phyloP scores from a whole-genome alignment of 2,329 filamentous ascomycete species.

The Penicillium brevicompactum region DNA sequence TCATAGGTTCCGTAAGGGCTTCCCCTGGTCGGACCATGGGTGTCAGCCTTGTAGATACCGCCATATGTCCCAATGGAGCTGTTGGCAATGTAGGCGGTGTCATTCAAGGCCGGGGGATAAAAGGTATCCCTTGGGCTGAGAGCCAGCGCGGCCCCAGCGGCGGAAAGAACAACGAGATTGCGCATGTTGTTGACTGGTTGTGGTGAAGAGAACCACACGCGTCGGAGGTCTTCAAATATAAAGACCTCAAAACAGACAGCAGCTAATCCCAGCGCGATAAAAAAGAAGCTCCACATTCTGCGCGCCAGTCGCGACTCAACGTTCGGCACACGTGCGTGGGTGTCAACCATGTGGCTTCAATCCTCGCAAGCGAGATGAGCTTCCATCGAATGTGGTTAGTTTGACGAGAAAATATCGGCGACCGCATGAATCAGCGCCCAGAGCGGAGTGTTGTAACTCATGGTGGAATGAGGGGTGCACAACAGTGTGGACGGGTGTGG shows the following conservation, averaged over 20 bases:
- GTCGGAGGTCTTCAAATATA: background rate
- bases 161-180: conserved; percentile 7
- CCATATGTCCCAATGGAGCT: conserved; percentile 40
- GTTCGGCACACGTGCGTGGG: conserved; percentile 2
- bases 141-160: conserved; percentile 7
- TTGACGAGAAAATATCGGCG: background rate
- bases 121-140: conserved; percentile 29
- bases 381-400: background rate
- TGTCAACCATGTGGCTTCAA: background rate
- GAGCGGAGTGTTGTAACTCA: no score
- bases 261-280: background rate
- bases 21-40: conserved; percentile 21
- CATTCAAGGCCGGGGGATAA: conserved; percentile 40
- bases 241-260: background rate
- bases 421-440: no score
- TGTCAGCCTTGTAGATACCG: conserved; percentile 37
- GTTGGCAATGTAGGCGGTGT: conserved; percentile 41
- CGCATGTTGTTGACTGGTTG: conserved; percentile 10
- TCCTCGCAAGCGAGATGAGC: background rate
- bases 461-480: no score
- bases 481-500: no score
- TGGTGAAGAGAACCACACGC: background rate
- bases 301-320: conserved; percentile 1
- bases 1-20: conserved; percentile 37
- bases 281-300: background rate